phyloP scores from a whole-genome alignment of 441 rosid genomes.

The Arabidopsis lyrata region DNA sequence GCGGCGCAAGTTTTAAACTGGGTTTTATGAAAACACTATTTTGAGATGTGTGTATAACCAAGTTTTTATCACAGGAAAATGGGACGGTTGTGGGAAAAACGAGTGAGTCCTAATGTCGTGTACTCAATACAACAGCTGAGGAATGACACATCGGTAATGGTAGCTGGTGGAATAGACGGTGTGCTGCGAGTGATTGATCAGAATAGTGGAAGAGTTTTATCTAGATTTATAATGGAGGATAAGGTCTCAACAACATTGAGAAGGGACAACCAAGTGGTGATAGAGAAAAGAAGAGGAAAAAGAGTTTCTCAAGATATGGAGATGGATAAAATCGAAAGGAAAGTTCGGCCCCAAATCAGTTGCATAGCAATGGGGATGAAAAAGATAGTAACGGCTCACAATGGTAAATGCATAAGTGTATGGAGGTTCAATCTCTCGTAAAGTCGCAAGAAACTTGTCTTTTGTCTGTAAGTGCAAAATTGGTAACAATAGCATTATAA shows the following conservation, averaged over 20 bases:
- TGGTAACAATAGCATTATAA: slow-evolving; percentile 1
- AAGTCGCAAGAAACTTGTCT: background rate
- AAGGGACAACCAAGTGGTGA: slow-evolving; percentile 19
- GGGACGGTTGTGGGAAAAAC: slow-evolving; percentile 73
- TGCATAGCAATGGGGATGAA: slow-evolving; percentile 88
- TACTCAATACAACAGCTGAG: slow-evolving; percentile 72
- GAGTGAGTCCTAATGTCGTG: slow-evolving; percentile 76
- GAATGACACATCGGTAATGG: slow-evolving; percentile 59
- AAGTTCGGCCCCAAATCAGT: slow-evolving; percentile 64
- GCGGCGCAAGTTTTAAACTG: background rate
- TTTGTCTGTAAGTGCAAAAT: background rate
- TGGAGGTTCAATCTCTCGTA: slow-evolving; percentile 64
- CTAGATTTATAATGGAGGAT: slow-evolving; percentile 58
- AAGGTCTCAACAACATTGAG: slow-evolving; percentile 41
- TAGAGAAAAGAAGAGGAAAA: slow-evolving; percentile 60
- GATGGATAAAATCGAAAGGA: slow-evolving; percentile 62
- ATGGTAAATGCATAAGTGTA: slow-evolving; percentile 59
- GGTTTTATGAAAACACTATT: background rate
- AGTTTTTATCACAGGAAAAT: slow-evolving; percentile 57
- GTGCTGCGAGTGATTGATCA: slow-evolving; percentile 75
- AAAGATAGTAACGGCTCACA: slow-evolving; percentile 78
- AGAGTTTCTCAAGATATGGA: slow-evolving; percentile 50
- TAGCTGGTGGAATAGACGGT: slow-evolving; percentile 89
- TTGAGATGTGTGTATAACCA: slow-evolving; percentile 18
- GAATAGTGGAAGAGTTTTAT: slow-evolving; percentile 62